These are phyloP conservation scores for Vanderwaltozyma verrucispora DNA, from an alignment of 805 yeast species.

Conservation along the genomic window DNA sequence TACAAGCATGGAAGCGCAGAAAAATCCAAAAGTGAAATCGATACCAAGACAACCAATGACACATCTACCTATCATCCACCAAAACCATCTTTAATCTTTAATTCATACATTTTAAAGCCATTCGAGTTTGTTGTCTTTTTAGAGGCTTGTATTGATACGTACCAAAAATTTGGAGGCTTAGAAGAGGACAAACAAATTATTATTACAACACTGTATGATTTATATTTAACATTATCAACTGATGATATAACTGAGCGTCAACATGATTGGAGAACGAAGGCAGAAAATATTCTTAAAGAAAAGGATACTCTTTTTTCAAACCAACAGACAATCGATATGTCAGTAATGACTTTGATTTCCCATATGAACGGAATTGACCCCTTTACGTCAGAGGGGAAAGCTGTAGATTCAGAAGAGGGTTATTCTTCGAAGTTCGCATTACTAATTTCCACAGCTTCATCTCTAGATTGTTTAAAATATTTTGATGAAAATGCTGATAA, in stretches of 20 bases:
- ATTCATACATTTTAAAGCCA: constrained; percentile 77
- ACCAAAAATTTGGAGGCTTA: constrained; percentile 63
- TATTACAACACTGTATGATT: constrained; percentile 68
- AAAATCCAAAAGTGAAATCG: too few species aligned
- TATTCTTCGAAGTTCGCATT: too few species aligned
- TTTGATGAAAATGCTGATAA: constrained; percentile 48
- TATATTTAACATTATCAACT: constrained; percentile 56
- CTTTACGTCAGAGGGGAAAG: constrained; percentile 36
- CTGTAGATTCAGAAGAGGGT: constrained; percentile 15
- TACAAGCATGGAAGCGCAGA: constrained; percentile 31
- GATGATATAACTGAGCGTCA: constrained; percentile 29
- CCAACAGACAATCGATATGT: constrained; percentile 21
- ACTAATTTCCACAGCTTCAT: constrained; percentile 45
- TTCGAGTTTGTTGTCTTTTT: constrained; percentile 83
- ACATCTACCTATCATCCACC: constrained; percentile 84
- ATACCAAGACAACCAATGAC: constrained; percentile 1
- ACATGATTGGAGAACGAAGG: constrained; percentile 55
- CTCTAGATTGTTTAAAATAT: constrained; percentile 45
- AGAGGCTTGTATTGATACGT: constrained; percentile 80
- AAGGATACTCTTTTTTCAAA: too few species aligned
- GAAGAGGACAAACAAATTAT: constrained; percentile 61
- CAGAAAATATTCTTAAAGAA: constrained; percentile 39
- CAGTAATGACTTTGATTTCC: constrained; percentile 29
- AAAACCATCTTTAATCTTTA: constrained; percentile 73
- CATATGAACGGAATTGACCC: constrained; percentile 31